Evolutionary conservation across 2,329 filamentous ascomycete species (phyloP), one percentile per base, ranked within the genome.

Genomic region (Aaosphaeria arxii): DNA sequence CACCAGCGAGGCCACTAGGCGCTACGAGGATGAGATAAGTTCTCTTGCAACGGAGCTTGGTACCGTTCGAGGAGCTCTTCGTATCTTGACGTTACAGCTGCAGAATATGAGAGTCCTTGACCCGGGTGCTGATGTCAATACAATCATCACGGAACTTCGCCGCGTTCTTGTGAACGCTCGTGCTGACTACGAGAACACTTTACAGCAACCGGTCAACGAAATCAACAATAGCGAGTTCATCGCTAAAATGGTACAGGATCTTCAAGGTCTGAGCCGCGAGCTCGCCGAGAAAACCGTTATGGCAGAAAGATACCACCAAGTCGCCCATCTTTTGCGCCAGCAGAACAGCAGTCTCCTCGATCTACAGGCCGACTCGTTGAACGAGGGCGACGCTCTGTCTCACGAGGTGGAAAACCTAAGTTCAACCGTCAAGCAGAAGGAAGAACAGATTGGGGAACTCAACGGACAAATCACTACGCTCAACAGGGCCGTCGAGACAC

Each of bases 1-100:
- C 24, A 60, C 62, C 30, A 69, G 75, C 42, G 63, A 71, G 44
- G 62, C 66, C 6, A 53, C 64, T 29, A 56, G 61, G 55, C 65
- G 65, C 28, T 68, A 62, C 50, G 68, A 76, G 51, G 61, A 69
- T 29, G 71, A 73, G 45, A 69, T 77, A 44, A 53, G 70, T 32
- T 59, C 64, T 6, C 59, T 75, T 42, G 64, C 58, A 42, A 57
- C 60, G 9, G 61, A 73, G 46, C 64, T 72, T 5, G 69, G 70
- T 35, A 64, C 73, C 13, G 67, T 71, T 5, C 67, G 70, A 50
- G 64, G 71, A 4, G 62, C 68, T 5, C 62, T 77, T 3, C 64
- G 72, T 30, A 63, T 76, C 36, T 57, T 77, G 11, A 62, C 68
- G 7, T 70, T 77, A 24, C 72, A 76, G 50, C 59, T 77, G 4